These are phyloP conservation scores for Penicillium olsonii DNA, from an alignment of 2,329 filamentous ascomycete genomes.

Conservation along the genomic window DNA sequence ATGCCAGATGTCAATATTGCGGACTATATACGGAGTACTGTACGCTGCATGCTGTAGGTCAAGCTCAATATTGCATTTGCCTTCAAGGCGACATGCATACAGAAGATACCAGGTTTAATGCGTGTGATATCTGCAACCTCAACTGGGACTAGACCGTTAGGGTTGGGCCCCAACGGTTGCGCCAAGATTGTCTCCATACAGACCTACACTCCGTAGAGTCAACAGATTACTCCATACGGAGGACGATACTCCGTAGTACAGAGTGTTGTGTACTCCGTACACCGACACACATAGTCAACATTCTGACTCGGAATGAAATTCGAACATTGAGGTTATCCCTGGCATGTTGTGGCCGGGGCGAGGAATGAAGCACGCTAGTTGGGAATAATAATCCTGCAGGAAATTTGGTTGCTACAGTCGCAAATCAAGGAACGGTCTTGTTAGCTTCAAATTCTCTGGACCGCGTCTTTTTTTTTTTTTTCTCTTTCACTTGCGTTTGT, in stretches of 20 bases:
- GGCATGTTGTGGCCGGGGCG: conserved; percentile 2
- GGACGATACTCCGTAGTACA: too few relatives aligned
- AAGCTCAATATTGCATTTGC: too few relatives aligned
- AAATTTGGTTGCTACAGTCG: conserved; percentile 5
- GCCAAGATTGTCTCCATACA: too few relatives aligned
- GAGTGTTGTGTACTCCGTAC: too few relatives aligned
- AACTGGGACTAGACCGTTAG: background rate
- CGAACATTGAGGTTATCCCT: background rate
- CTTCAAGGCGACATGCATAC: background rate
- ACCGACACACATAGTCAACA: background rate
- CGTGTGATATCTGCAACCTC: background rate
- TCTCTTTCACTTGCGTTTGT: background rate
- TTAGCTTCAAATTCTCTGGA: background rate
- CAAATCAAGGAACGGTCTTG: conserved; percentile 9
- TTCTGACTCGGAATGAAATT: background rate
- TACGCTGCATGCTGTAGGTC: too few relatives aligned
- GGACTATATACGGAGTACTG: background rate
- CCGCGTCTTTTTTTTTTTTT: background rate
- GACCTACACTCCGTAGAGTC: background rate
- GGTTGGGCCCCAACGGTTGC: conserved; percentile 1
- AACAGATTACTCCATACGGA: too few relatives aligned
- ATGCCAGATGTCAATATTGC: background rate
- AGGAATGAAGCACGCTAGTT: conserved; percentile 10
- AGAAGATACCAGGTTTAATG: background rate
- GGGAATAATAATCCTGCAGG: background rate